Evolutionary conservation across 208 protist genomes (phyloP).

Genomic region (Wallacemonas sp.): DNA sequence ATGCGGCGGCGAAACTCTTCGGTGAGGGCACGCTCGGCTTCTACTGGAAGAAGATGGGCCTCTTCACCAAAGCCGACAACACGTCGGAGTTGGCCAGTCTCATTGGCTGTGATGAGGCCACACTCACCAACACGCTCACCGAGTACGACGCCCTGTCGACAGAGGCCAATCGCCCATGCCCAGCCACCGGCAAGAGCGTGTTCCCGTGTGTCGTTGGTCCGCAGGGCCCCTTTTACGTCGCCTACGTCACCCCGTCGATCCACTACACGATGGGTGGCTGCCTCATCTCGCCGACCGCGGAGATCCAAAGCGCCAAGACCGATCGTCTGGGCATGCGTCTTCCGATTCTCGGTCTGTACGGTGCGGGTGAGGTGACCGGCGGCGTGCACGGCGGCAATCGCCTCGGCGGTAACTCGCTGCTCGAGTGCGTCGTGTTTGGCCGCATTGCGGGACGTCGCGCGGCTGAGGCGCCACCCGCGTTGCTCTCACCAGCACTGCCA

Average conservation of each 20-base stretch:
- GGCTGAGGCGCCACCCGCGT: not conserved
- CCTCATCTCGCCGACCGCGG: constrained; percentile 79
- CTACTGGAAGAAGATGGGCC: constrained; percentile 78
- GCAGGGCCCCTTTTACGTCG: constrained; percentile 78
- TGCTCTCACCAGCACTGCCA: constrained; percentile 8
- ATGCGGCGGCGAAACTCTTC: constrained; percentile 73
- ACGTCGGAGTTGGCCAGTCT: constrained; percentile 53
- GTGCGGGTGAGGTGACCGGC: constrained; percentile 96
- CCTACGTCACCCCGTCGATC: constrained; percentile 93
- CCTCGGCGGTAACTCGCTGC: constrained; percentile 96
- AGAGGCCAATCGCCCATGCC: constrained; percentile 33
- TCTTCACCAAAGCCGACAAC: constrained; percentile 58
- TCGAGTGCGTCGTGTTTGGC: constrained; percentile 81
- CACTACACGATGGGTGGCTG: constrained; percentile 98
- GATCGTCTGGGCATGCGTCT: constrained; percentile 27
- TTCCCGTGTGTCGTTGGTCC: constrained; percentile 70
- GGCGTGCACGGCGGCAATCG: constrained; percentile 97
- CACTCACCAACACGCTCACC: constrained; percentile 43
- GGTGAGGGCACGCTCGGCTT: constrained; percentile 75
- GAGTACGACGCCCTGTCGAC: constrained; percentile 53
- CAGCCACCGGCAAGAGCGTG: constrained; percentile 76
- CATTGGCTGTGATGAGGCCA: constrained; percentile 54
- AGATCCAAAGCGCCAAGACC: constrained; percentile 68
- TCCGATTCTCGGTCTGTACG: constrained; percentile 92
- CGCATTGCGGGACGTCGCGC: constrained; percentile 26